Base-by-base conservation (phyloP, 2,329 filamentous ascomycete species). In the Fusarium liriodendri region DNA sequence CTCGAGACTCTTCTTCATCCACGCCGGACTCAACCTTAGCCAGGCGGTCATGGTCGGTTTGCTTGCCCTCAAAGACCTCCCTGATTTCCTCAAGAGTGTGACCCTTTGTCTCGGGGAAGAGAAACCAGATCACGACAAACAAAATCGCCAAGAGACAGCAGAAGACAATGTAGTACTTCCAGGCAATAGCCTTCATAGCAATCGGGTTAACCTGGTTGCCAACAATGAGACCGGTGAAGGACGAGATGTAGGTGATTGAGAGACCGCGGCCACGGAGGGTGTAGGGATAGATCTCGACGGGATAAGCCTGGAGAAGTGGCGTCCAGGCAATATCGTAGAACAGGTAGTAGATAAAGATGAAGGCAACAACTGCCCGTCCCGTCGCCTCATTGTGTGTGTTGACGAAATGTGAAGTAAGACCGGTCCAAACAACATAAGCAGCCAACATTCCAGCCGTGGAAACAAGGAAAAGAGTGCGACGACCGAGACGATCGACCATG, bases 161-260 rank as follows among this genome's bases (percentile, higher is more conserved):
- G 60, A 82, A 85, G 16, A 85, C 79, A 47, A 80, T 79, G 47
- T 83, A 85, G 64, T 84, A 85, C 47, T 77, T 81, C 83, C 83
- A 85, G 0, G 66, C 71, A 22, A 85, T 80, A 0, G 68, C 75
- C 1, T 79, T 71, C 58, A 85, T 78, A 0, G 81, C 83, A 18
- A 85, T 80, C 0, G 84, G 84, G 61, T 84, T 84, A 42, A 83
- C 80, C 50, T 81, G 82, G 66, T 82, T 81, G 33, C 82, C 82
- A 55, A 84, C 80, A 16, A 74, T 80, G n/a, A 79, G 70, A 20
- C 62, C 52, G 0, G 52, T 20, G 47, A 65, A 73, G 8, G 68
- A 57, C 2, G 66, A 63, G 29, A 75, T 66, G 45, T 73, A 73
- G 18, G 61, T 71, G 29, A 70, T 60, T 3, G 67, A 65, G n/a